Evolutionary conservation across 1,284 basidiomycete genomes (phyloP), one percentile per base, ranked within the genome.

Genomic region (Cerioporus squamosus): DNA sequence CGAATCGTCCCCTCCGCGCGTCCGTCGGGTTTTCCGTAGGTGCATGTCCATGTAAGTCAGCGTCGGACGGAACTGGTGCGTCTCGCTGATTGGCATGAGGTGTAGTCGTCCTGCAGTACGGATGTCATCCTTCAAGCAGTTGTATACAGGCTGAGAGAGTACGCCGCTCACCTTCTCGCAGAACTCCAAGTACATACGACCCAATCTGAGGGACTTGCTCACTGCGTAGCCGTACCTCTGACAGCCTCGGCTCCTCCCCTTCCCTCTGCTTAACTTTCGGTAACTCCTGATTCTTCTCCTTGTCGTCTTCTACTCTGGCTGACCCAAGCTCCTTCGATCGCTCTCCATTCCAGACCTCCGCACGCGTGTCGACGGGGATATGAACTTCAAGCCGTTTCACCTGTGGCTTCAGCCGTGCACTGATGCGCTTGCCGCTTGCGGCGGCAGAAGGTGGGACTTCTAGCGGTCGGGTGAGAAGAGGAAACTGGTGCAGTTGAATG

Each of bases 401-500:
- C 45, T 79, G 75, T 5, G 85, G 81, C 72, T 92, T 93, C 59
- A 87, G 74, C 43, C 91, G 83, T 9, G 90, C 89, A 44, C 79
- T 80, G 54, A 93, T 90, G 36, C 83, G 82, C 72, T 93, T 93
- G 22, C 91, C 91, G 65, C 85, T 87, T 36, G 81, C 70, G 40
- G 75, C 72, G 17, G 91, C 89, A 8, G 88, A 87, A 17, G 91
- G 90, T 5, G 91, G 90, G 3, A 81, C 81, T 74, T 89, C 87
- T 2, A 93, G 77, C 5, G 90, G 86, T 29, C 90, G 80, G 24
- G 81, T 85, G 5, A 92, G 76, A 8, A 93, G 79, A 10, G 91
- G 91, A 66, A 86, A 93, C 65, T 93, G 91, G 67, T 93, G 88
- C 5, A 93, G 72, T 38, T 91, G 89, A 31, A 93, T 69, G 67